phyloP scores from a whole-genome alignment of 176 grass and related monocot genomes.

The Bolboschoenus planiculmis region DNA sequence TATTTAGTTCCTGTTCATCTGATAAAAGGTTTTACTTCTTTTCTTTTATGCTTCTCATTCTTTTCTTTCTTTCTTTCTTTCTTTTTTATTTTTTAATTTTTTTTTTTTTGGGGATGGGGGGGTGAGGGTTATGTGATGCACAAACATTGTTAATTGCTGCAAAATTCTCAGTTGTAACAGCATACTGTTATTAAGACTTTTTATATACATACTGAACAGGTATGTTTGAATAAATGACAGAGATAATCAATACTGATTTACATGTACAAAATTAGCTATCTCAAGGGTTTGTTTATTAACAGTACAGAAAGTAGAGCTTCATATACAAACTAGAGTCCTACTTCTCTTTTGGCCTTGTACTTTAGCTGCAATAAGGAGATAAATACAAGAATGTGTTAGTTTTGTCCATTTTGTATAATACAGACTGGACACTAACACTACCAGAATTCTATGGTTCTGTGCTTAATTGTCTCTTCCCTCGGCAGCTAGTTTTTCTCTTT shows the following conservation, averaged over 20 bases:
- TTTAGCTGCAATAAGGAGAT: neutral
- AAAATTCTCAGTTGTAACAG: neutral
- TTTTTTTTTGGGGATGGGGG: neutral
- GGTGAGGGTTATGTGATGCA: neutral
- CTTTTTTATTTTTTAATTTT: neutral
- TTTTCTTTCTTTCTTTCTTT: neutral
- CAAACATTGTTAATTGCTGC: neutral
- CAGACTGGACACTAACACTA: neutral
- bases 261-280: slow-evolving; percentile 22
- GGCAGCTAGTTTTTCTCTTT: neutral
- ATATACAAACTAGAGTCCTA: slow-evolving; percentile 17
- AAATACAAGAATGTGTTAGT: neutral
- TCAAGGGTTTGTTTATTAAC: slow-evolving; percentile 2
- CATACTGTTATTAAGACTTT: neutral
- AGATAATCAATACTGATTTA: slow-evolving; percentile 14
- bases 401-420: neutral
- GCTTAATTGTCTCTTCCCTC: neutral
- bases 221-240: neutral
- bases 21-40: neutral
- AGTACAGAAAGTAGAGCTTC: slow-evolving; percentile 6
- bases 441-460: neutral
- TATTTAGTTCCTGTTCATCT: neutral
- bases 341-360: neutral
- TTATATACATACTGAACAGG: neutral
- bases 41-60: neutral